phyloP scores from a whole-genome alignment of 768 basidiomycete species.

The Clavulina sp. region DNA sequence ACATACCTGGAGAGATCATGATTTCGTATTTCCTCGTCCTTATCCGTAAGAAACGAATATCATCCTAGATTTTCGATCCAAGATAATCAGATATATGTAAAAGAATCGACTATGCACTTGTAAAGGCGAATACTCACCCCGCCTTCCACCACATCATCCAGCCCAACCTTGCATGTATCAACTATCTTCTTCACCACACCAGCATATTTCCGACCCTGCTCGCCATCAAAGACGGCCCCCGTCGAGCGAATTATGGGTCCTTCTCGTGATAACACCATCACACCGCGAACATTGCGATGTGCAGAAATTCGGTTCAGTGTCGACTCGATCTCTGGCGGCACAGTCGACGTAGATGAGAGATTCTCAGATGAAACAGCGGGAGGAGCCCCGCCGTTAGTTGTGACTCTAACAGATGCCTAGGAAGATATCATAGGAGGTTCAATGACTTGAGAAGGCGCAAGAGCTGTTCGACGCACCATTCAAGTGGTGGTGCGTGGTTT shows the following conservation, averaged over 20 bases:
- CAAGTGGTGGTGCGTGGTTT: too few species aligned
- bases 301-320: conserved; percentile 59
- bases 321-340: conserved; percentile 64
- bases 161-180: conserved; percentile 54
- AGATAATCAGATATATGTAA: not conserved
- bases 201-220: conserved; percentile 63
- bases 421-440: too few species aligned
- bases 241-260: conserved; percentile 59
- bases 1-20: conserved; percentile 83
- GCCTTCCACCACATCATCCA: conserved; percentile 40
- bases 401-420: too few species aligned
- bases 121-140: conserved; percentile 24
- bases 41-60: conserved; percentile 75
- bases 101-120: too few species aligned
- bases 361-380: too few species aligned
- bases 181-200: conserved; percentile 57
- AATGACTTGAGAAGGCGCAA: too few species aligned
- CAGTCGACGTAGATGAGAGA: not conserved
- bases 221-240: conserved; percentile 73
- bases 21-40: conserved; percentile 82
- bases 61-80: conserved; percentile 35
- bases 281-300: conserved; percentile 73
- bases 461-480: too few species aligned
- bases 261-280: conserved; percentile 56
- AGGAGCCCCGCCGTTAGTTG: too few species aligned